Base-by-base conservation (phyloP, 2,329 filamentous ascomycete genomes). In the Westerdykella aurantiaca region DNA sequence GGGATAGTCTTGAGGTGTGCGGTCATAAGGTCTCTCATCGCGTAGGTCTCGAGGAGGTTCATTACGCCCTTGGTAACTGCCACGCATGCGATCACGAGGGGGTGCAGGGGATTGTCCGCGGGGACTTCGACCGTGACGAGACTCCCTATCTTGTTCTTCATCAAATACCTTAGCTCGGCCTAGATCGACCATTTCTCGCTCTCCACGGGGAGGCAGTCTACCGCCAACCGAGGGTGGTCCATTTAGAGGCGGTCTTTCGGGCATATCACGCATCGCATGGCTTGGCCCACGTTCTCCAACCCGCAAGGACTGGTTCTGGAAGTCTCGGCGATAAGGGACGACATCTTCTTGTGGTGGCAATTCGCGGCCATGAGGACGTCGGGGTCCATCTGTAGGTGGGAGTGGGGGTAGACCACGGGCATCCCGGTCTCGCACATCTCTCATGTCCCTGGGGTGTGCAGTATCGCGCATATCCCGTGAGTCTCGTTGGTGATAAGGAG, bases 121-220 rank as follows among this genome's bases (percentile, higher is more conserved):
- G 11, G 56, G 49, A 13, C 52, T 57, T 45, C 62, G 55, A 17
- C 66, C 63, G 41, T 55, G 52, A 42, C 56, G 66, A 37, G 34
- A 48, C 38, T 64, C 63, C 41, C 60, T 59, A 31, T 63, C 40
- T 35, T 42, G 21, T 16, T 56, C 51, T 3, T 41, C 49, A 17
- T 61, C 56, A 17, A 69, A 63, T 33, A 68, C 42, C 6, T 64
- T 61, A 41, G 62, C 50, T n/a, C 72, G 69, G 14, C 66, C 70
- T 10, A 71, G 69, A 42, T 73, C 72, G 34, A 73, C 63, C 18
- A 54, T 49, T 9, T 54, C 49, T 13, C 58, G 49, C 34, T 61
- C 57, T 21, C 38, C 42, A 16, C 54, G 37, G 6, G 52, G 41
- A 14, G 48, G 34, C 17, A 46, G 44, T 13, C 46, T 37, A 21